Evolutionary conservation across 2,329 filamentous ascomycete species (phyloP).

Genomic region (Fusarium duplospermum): DNA sequence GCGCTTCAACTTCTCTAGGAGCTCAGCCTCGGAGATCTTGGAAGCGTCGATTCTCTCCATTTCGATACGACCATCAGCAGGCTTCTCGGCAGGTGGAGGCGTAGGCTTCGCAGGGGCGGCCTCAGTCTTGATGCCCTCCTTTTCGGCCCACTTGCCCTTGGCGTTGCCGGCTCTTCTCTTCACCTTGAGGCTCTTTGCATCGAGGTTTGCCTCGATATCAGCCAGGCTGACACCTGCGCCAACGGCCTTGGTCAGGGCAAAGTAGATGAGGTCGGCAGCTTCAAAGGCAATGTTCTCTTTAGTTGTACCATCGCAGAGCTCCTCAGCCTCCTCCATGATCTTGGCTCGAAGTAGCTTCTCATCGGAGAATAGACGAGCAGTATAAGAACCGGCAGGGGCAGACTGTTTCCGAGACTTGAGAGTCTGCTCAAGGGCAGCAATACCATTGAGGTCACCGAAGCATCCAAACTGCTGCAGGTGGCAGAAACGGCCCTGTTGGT

Average conservation of each 20-base stretch:
- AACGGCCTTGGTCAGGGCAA: slow-evolving; percentile 90
- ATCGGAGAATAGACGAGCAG: slow-evolving; percentile 90
- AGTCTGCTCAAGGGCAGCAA: slow-evolving; percentile 88
- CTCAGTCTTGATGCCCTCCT: slow-evolving; percentile 73
- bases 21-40: slow-evolving; percentile 70
- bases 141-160: slow-evolving; percentile 91
- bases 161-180: slow-evolving; percentile 94
- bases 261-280: slow-evolving; percentile 95
- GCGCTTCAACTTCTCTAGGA: slow-evolving; percentile 82
- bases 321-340: slow-evolving; percentile 98
- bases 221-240: slow-evolving; percentile 85
- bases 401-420: slow-evolving; percentile 83
- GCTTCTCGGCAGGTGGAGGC: slow-evolving; percentile 45
- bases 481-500: slow-evolving; percentile 92
- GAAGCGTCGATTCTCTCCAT: slow-evolving; percentile 85
- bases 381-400: slow-evolving; percentile 92
- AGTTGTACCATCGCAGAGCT: slow-evolving; percentile 87
- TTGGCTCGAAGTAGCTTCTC: slow-evolving; percentile 90
- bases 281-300: slow-evolving; percentile 92
- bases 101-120: slow-evolving; percentile 51
- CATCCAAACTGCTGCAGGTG: slow-evolving; percentile 93
- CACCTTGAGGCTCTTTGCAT: slow-evolving; percentile 94
- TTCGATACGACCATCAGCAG: slow-evolving; percentile 69
- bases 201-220: slow-evolving; percentile 91
- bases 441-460: slow-evolving; percentile 85